Conservation (phyloP, 2,329 filamentous ascomycete species). For the Seiridium cupressi region DNA sequence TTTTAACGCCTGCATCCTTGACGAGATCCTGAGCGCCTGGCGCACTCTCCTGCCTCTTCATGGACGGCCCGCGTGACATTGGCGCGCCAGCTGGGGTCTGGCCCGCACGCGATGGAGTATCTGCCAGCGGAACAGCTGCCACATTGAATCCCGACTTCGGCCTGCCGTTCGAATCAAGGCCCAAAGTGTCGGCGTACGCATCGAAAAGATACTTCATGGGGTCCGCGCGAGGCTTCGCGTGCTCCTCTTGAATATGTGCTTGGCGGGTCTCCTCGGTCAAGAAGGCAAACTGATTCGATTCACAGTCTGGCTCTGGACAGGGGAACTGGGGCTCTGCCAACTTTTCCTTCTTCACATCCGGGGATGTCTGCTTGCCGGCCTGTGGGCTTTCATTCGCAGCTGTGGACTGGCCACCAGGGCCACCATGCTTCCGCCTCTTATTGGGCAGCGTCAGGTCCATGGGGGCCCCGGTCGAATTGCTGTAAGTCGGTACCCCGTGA, state of each 20-base stretch:
- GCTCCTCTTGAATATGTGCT: constrained; percentile 57
- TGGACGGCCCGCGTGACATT: constrained; percentile 49
- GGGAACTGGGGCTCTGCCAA: constrained; percentile 41
- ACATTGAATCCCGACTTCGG: constrained; percentile 32
- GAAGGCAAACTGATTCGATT: constrained; percentile 48
- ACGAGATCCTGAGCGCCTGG: constrained; percentile 29
- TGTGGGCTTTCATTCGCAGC: constrained; percentile 46
- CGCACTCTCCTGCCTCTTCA: constrained; percentile 49
- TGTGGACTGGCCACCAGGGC: constrained; percentile 35
- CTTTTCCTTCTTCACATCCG: constrained; percentile 37
- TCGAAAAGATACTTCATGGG: constrained; percentile 53
- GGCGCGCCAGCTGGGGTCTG: constrained; percentile 45
- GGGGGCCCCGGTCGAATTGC: constrained; percentile 33
- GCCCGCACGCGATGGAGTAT: constrained; percentile 45
- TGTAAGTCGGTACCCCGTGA: constrained; percentile 57
- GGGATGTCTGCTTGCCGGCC: constrained; percentile 44
- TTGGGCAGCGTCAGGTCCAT: constrained; percentile 37
- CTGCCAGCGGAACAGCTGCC: constrained; percentile 34
- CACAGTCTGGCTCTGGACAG: constrained; percentile 56
- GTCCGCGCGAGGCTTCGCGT: constrained; percentile 53
- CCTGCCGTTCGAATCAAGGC: constrained; percentile 50
- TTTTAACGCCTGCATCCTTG: neutral
- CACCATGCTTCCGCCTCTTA: constrained; percentile 52
- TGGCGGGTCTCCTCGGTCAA: constrained; percentile 52
- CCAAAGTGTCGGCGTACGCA: constrained; percentile 45